Base-by-base conservation (phyloP, 2,329 filamentous ascomycete species). In the Alternaria gansuensis region DNA sequence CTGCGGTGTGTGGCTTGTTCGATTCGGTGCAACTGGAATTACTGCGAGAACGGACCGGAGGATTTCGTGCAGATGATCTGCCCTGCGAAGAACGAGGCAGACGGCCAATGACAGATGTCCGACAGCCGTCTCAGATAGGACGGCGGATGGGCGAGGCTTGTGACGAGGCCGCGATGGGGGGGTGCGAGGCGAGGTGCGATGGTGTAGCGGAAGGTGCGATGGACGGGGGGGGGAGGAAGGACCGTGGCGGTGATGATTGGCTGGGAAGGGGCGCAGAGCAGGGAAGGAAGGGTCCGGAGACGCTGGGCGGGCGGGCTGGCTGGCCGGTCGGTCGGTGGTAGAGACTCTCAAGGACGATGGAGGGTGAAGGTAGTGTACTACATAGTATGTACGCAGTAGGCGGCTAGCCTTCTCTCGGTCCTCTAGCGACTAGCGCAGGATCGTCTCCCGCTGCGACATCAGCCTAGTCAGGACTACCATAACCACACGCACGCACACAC, bases 41-140 rank as follows among this genome's bases (percentile, higher is more conserved):
- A 60, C 64, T 70, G 69, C 68, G 59, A 67, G 62, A 53, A 65
- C 70, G 72, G 72, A 62, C 67, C 74, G 80, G 80, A 80, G 77
- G 79, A 81, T 82, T 78, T 75, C 77, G 79, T 83, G 81, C 82
- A 83, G 81, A 83, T 83, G 81, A 83, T 83, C 79, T 80, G 74
- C 71, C 71, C 66, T 67, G 65, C 56, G 60, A 64, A 58, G 64
- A 56, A 60, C 45, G 61, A 53, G 63, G 55, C 60, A 55, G 65
- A 59, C 49, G 67, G 54, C 75, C 73, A 78, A 75, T 78, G 74
- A 65, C 70, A 68, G 66, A 65, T 68, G 70, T 70, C 68, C 71
- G 74, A 75, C 71, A 73, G 59, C 60, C 63, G 72, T 76, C 72
- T 76, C 65, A 75, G 70, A 72, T 63, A 65, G 52, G 50, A 60